phyloP scores from a whole-genome alignment of 2,329 filamentous ascomycete species.

The Penicillium fuscoglaucum region DNA sequence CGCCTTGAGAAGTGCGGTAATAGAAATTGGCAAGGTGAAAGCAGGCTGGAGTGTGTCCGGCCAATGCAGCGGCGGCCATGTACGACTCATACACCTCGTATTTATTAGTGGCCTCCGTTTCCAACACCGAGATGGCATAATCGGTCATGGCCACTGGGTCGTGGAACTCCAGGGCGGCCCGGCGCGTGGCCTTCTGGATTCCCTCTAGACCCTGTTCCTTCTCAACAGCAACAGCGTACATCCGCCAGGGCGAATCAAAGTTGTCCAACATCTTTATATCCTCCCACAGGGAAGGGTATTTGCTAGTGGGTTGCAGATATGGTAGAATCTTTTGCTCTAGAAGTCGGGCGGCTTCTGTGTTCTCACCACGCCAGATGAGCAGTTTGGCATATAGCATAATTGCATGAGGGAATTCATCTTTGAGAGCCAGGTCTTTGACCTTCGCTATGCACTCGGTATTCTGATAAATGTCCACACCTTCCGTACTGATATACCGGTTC shows the following conservation, averaged over 20 bases:
- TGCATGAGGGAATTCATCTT: constrained; percentile 29
- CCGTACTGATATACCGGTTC: constrained; percentile 5
- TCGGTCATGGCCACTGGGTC: constrained; percentile 31
- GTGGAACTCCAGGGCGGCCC: constrained; percentile 35
- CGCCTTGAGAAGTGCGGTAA: constrained; percentile 32
- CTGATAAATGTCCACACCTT: not conserved
- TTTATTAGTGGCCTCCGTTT: constrained; percentile 16
- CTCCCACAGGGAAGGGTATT: not conserved
- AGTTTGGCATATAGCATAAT: constrained; percentile 33
- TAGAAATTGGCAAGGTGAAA: constrained; percentile 41
- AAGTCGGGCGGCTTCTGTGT: constrained; percentile 24
- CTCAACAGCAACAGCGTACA: constrained; percentile 24
- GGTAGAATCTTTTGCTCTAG: constrained; percentile 30
- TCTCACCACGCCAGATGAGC: constrained; percentile 23
- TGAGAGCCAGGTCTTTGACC: constrained; percentile 27
- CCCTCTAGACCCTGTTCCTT: constrained; percentile 6
- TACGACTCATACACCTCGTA: constrained; percentile 36
- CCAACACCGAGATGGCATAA: constrained; percentile 27
- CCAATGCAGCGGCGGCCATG: constrained; percentile 37
- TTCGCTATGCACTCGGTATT: constrained; percentile 15
- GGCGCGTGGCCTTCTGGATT: constrained; percentile 24
- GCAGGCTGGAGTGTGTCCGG: constrained; percentile 31
- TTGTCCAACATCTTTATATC: constrained; percentile 12
- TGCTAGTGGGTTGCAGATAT: constrained; percentile 20
- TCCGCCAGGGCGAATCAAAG: constrained; percentile 31